Evolutionary conservation across 2,329 filamentous ascomycete species (phyloP).

Genomic region (Fusarium sp.): DNA sequence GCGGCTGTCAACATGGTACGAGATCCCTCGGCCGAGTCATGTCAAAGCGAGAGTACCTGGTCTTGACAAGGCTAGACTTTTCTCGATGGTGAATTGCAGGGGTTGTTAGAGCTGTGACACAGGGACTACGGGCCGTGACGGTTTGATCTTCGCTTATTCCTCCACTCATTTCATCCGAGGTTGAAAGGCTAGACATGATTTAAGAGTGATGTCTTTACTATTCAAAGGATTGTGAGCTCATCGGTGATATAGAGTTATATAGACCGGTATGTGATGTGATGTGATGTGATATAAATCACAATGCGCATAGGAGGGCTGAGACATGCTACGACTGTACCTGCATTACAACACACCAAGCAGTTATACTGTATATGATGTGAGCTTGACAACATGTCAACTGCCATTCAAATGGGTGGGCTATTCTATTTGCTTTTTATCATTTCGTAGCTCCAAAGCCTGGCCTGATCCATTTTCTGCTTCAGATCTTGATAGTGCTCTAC

Average conservation of each 20-base stretch:
- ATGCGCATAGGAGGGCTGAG: neutral
- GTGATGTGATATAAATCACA: neutral
- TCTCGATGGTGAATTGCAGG: neutral
- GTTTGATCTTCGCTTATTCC: neutral
- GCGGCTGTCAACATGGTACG: neutral
- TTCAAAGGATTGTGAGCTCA: neutral
- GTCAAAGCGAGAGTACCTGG: neutral
- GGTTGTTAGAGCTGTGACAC: neutral
- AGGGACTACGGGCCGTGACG: neutral
- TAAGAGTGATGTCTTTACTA: neutral
- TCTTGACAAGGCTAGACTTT: neutral
- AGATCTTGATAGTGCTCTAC: neutral
- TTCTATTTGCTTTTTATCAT: neutral
- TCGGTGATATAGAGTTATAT: neutral
- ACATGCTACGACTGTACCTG: neutral
- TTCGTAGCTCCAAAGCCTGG: neutral
- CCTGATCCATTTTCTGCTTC: neutral
- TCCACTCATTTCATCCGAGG: neutral
- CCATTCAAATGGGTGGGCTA: neutral
- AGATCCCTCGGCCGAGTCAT: neutral
- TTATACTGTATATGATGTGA: neutral
- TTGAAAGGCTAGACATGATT: neutral
- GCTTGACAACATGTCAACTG: neutral
- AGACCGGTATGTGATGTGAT: neutral
- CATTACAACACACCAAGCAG: neutral